These are phyloP conservation scores for Cordia subcordata DNA, from an alignment of 257 asterid genomes.

Conservation along the genomic window DNA sequence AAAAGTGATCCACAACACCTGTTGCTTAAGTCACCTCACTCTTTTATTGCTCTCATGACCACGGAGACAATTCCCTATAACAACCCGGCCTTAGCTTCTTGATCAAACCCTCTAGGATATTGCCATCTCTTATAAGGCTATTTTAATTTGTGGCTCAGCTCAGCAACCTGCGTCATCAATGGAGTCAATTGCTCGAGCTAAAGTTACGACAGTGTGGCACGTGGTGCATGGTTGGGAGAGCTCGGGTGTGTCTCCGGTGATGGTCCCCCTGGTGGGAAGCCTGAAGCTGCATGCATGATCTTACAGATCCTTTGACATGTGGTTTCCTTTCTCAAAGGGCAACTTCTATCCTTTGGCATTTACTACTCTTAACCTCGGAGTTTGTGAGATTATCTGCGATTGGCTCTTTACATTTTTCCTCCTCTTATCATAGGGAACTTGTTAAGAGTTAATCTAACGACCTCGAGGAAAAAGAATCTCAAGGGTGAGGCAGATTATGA, in stretches of 20 bases:
- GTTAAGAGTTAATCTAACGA: too few relatives aligned
- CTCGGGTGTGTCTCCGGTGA: slow-evolving; percentile 14
- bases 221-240: slow-evolving; percentile 16
- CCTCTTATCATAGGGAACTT: too few relatives aligned
- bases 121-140: slow-evolving; percentile 16
- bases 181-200: not conserved
- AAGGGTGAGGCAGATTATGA: slow-evolving; percentile 22
- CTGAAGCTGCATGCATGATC: slow-evolving; percentile 24
- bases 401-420: too few relatives aligned
- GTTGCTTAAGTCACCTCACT: slow-evolving; percentile 38
- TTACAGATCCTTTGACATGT: too few relatives aligned
- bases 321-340: slow-evolving; percentile 48
- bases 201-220: not conserved
- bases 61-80: slow-evolving; percentile 20
- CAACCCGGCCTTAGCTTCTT: slow-evolving; percentile 21
- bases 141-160: slow-evolving; percentile 7
- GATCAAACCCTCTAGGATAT: slow-evolving; percentile 36
- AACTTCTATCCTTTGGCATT: slow-evolving; percentile 93
- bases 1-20: slow-evolving; percentile 31
- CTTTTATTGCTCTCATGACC: slow-evolving; percentile 26
- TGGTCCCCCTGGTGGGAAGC: slow-evolving; percentile 2
- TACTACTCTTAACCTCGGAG: too few relatives aligned
- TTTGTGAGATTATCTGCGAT: too few relatives aligned
- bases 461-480: slow-evolving; percentile 14
- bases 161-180: slow-evolving; percentile 6